Percentiles rank a stretch among this genome's conserved stretches.
phyloP scores from a whole-genome alignment of 495 filamentous ascomycete species.

The Glutinoglossum americanum region DNA sequence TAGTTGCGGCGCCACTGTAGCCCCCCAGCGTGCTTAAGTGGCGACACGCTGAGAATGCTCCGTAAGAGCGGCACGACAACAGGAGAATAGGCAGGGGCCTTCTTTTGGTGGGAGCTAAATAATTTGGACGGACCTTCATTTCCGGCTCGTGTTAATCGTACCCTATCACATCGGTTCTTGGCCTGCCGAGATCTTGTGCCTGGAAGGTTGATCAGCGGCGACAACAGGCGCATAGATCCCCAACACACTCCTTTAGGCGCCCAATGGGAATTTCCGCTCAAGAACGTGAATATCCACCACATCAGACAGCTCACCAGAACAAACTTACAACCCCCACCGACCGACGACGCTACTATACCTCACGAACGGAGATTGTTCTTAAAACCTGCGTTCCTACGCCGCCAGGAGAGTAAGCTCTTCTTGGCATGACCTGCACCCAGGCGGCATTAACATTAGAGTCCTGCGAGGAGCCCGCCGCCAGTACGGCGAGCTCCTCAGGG shows the following conservation, averaged over 20 bases:
- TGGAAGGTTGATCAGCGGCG: background rate
- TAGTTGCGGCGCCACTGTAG: too few species aligned
- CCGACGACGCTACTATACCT: background rate
- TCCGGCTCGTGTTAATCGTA: background rate
- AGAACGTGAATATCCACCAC: background rate
- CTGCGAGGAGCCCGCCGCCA: slow-evolving; percentile 10
- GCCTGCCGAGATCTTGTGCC: background rate
- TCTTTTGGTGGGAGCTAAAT: too few species aligned
- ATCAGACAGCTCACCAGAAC: background rate
- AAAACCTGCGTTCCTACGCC: background rate
- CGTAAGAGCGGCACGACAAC: too few species aligned
- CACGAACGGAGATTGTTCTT: background rate
- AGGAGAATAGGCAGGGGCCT: too few species aligned
- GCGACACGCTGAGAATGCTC: too few species aligned
- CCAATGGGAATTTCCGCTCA: background rate
- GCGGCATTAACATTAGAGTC: slow-evolving; percentile 5
- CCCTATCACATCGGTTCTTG: background rate
- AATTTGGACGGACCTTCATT: background rate
- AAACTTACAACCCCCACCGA: background rate
- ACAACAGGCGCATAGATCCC: background rate
- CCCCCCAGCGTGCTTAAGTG: too few species aligned
- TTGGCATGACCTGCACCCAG: background rate
- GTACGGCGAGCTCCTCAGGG: slow-evolving; percentile 7
- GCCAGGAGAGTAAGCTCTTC: background rate
- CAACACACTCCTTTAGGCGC: background rate